A percentile compares a stretch with the other conserved stretches of the same genome.
Evolutionary conservation across 495 filamentous ascomycete species (phyloP).

Genomic region (Mycothermus thermophilus): DNA sequence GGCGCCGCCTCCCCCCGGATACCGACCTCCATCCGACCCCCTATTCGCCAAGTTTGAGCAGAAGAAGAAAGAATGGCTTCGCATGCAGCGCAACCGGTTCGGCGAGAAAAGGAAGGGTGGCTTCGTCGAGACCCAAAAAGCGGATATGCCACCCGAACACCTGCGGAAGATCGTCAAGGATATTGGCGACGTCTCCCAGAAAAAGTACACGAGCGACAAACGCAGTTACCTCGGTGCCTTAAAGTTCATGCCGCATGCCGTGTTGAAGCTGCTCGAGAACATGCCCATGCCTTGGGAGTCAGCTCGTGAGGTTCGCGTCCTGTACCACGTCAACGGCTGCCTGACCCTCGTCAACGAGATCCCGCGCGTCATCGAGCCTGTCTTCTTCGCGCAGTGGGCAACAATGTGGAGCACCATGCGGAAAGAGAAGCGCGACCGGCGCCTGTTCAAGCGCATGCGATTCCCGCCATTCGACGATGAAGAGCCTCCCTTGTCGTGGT

Average conservation of each 20-base stretch:
- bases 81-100: constrained; percentile 81
- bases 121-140: constrained; percentile 95
- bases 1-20: constrained; percentile 80
- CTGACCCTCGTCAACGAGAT: constrained; percentile 95
- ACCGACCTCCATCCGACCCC: constrained; percentile 69
- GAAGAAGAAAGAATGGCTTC: constrained; percentile 98
- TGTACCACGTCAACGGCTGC: constrained; percentile 98
- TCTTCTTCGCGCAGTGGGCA: constrained; percentile 98
- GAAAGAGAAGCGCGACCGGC: constrained; percentile 88
- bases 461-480: constrained; percentile 99
- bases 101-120: constrained; percentile 94
- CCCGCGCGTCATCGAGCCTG: constrained; percentile 91
- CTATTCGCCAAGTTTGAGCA: constrained; percentile 88
- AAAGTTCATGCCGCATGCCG: constrained; percentile 99
- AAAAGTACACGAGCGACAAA: constrained; percentile 98
- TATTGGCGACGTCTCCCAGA: constrained; percentile 98
- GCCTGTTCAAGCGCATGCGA: constrained; percentile 97
- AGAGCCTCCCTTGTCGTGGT: constrained; percentile 93
- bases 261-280: constrained; percentile 95
- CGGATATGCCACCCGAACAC: constrained; percentile 98
- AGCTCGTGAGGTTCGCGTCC: constrained; percentile 84
- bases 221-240: constrained; percentile 92
- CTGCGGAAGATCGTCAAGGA: constrained; percentile 95
- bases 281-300: constrained; percentile 99
- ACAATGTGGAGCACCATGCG: constrained; percentile 99